Evolutionary conservation across 495 filamentous ascomycete species (phyloP).

Genomic region (Penicillium coprophilum): DNA sequence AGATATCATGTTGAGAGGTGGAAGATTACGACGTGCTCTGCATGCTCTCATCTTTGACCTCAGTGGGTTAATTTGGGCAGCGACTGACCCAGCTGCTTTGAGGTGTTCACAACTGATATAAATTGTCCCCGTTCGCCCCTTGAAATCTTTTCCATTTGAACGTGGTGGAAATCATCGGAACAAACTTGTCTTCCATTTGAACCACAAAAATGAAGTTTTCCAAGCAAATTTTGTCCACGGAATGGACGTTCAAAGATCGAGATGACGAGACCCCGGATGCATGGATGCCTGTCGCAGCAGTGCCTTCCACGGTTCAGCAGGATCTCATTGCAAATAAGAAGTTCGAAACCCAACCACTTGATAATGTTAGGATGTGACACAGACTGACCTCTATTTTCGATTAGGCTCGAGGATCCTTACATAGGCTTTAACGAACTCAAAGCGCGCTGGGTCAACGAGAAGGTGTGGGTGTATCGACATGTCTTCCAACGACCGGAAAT

Average conservation of each 20-base stretch:
- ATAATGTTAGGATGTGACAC: not conserved
- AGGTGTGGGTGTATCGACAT: slow-evolving; percentile 71
- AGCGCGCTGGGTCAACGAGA: slow-evolving; percentile 82
- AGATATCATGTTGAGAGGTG: not conserved
- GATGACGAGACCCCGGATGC: slow-evolving; percentile 1
- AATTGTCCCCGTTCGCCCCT: too few species aligned
- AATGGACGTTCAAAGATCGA: slow-evolving; percentile 9
- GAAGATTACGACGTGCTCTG: not conserved
- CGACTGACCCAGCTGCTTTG: not conserved
- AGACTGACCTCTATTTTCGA: not conserved
- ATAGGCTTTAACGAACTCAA: slow-evolving; percentile 75
- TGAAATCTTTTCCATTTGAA: too few species aligned
- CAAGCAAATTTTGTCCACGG: slow-evolving; percentile 5
- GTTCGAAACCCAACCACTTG: not conserved
- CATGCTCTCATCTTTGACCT: not conserved
- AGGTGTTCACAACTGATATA: too few species aligned
- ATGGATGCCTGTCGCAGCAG: slow-evolving; percentile 9
- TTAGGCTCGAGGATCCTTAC: slow-evolving; percentile 55
- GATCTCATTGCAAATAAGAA: slow-evolving; percentile 14
- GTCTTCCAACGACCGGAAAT: slow-evolving; percentile 53
- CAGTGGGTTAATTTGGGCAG: not conserved
- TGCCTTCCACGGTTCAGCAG: slow-evolving; percentile 14
- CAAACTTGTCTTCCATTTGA: not conserved
- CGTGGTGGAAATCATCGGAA: too few species aligned
- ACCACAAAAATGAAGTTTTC: slow-evolving; percentile 3